Percentiles rank a stretch among this genome's conserved stretches.
phyloP scores from a whole-genome alignment of 495 filamentous ascomycete genomes.

The Hypoxylon fuscum region DNA sequence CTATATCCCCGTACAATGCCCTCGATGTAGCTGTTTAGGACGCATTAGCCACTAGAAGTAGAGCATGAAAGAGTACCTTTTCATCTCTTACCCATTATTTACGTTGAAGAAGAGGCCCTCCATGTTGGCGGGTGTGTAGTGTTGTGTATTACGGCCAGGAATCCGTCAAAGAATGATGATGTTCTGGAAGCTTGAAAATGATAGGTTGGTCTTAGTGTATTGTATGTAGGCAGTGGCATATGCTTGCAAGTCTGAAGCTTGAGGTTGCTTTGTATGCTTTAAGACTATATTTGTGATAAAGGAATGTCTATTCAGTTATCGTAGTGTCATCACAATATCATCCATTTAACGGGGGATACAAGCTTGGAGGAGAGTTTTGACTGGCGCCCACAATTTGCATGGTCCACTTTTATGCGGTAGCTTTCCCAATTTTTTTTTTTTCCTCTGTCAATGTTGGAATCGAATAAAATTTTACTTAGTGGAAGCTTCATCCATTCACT shows the following conservation, averaged over 20 bases:
- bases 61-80: neutral
- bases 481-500: conserved; percentile 19
- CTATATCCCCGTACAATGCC: conserved; percentile 97
- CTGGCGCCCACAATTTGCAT: conserved; percentile 23
- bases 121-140: conserved; percentile 64
- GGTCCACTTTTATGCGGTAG: conserved; percentile 33
- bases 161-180: conserved; percentile 32
- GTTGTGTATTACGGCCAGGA: conserved; percentile 44
- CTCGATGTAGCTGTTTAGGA: conserved; percentile 79
- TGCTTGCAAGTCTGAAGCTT: conserved; percentile 25
- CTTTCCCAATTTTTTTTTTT: conserved; percentile 36
- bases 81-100: conserved; percentile 77
- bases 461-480: conserved; percentile 36
- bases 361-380: neutral
- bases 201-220: neutral
- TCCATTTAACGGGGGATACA: neutral
- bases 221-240: conserved; percentile 6
- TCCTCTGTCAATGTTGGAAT: no score
- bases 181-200: conserved; percentile 11
- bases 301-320: conserved; percentile 1
- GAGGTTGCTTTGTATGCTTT: conserved; percentile 22
- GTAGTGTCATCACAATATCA: no score
- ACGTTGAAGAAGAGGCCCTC: conserved; percentile 97
- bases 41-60: conserved; percentile 43
- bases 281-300: conserved; percentile 10